Evolutionary conservation across 352 stramenopile species (phyloP), one percentile per base, ranked within the genome.

Genomic region (Globisporangium cederbergense): DNA sequence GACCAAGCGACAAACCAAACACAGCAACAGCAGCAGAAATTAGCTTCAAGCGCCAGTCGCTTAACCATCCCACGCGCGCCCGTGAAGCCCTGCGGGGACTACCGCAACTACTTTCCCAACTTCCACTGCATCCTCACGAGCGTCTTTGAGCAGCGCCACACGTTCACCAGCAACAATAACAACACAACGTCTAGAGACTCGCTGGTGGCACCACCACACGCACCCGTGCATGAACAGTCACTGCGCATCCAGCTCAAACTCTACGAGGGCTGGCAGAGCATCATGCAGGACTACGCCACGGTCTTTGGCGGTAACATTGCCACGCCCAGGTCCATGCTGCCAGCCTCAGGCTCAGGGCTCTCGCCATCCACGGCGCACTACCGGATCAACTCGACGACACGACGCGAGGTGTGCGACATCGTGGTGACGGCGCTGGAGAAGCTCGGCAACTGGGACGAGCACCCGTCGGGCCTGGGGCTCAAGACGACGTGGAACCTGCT

Each of bases 401-500:
- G 88, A 2, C 76, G 76, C 28, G 88, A 96, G 70, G 88, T 96
- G n/a, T 87, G 74, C 46, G 84, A 94, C 42, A 96, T 95, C 42
- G 84, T 96, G 11, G 78, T 81, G 9, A 66, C 78, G 4, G 86
- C 87, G 5, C 72, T 96, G 10, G 67, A 89, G 22, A 79, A 75
- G 38, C 62, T 87, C 10, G 64, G 70, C 7, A 62, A 77, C 42
- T 96, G 86, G 88, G 83, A 90, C 14, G 83, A 95, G 25, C 82
- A 95, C 51, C 78, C 88, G 22, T 80, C 77, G 0, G 88, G 83
- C 0, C 70, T 96, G 28, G 88, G 88, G 1, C 73, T 95, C n/a
- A 94, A 93, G 60, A 94, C 83, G 8, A 90, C 90, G 53, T 97
- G 91, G 91, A 97, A 97, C 58, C 62, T 97, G 40, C 70, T 97